phyloP scores from a whole-genome alignment of 2,329 filamentous ascomycete species.

The Penicillium frequentans region DNA sequence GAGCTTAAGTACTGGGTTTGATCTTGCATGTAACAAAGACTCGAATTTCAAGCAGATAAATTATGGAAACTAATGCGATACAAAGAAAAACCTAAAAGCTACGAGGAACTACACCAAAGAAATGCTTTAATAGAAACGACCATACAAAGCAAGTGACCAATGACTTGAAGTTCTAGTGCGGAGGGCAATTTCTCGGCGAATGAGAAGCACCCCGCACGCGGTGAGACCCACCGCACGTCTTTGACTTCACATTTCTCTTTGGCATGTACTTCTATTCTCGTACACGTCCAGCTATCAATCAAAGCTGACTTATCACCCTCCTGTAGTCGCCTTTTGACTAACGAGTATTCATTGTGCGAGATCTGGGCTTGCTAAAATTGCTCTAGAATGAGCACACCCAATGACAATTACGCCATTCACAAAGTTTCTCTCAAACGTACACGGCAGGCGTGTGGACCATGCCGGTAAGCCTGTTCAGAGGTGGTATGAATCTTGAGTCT shows the following conservation, averaged over 20 bases:
- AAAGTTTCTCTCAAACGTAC: conserved; percentile 27
- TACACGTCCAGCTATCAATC: background rate
- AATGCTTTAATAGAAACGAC: too few relatives aligned
- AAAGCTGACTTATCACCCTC: background rate
- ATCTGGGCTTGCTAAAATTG: background rate
- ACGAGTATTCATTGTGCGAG: background rate
- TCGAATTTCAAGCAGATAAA: too few relatives aligned
- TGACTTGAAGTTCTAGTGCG: too few relatives aligned
- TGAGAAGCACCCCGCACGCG: background rate
- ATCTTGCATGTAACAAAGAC: too few relatives aligned
- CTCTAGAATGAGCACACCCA: conserved; percentile 16
- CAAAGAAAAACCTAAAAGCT: too few relatives aligned
- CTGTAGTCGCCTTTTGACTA: background rate
- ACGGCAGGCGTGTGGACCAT: conserved; percentile 27
- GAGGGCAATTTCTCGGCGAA: too few relatives aligned
- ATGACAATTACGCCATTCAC: conserved; percentile 26
- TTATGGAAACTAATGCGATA: too few relatives aligned
- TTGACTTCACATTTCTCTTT: background rate
- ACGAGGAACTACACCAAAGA: too few relatives aligned
- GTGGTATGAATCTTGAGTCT: background rate
- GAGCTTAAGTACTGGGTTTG: too few relatives aligned
- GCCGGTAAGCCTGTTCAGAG: conserved; percentile 17
- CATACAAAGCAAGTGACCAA: too few relatives aligned
- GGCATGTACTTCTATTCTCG: background rate
- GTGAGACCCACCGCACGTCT: background rate